These are phyloP conservation scores for Leptoxyphium fumago DNA, from an alignment of 2,329 filamentous ascomycete species.

Conservation along the genomic window DNA sequence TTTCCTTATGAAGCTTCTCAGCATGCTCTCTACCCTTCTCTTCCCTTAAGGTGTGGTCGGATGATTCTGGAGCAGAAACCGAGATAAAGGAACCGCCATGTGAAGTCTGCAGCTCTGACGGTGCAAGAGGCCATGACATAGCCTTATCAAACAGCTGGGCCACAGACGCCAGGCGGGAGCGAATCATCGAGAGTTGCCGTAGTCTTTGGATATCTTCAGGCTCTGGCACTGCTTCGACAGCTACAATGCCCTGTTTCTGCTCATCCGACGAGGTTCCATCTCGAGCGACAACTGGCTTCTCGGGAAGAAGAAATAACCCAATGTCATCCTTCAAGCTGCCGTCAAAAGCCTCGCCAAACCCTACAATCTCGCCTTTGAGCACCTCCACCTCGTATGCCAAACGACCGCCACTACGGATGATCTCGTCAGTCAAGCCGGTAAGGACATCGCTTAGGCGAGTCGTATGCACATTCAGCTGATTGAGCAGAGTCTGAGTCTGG, in stretches of 20 bases:
- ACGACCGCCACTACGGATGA: slow-evolving; percentile 72
- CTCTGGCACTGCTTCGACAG: slow-evolving; percentile 28
- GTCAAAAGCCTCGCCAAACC: slow-evolving; percentile 63
- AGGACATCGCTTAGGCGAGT: slow-evolving; percentile 66
- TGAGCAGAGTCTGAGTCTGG: slow-evolving; percentile 70
- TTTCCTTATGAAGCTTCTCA: slow-evolving; percentile 54
- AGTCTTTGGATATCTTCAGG: slow-evolving; percentile 56
- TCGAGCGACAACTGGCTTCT: slow-evolving; percentile 1
- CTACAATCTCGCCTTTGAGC: slow-evolving; percentile 69
- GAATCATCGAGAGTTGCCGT: slow-evolving; percentile 68
- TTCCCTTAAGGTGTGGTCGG: slow-evolving; percentile 52
- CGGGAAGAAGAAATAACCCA: slow-evolving; percentile 49
- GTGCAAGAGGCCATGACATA: slow-evolving; percentile 87
- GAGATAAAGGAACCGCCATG: slow-evolving; percentile 78
- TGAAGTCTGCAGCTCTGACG: slow-evolving; percentile 62
- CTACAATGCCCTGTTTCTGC: neutral
- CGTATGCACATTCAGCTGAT: slow-evolving; percentile 78
- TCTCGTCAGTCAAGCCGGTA: slow-evolving; percentile 87
- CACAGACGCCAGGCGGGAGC: slow-evolving; percentile 71
- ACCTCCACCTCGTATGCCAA: slow-evolving; percentile 92
- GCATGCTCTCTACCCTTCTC: slow-evolving; percentile 78
- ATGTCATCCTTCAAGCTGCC: slow-evolving; percentile 61
- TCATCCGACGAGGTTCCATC: neutral
- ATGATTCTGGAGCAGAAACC: slow-evolving; percentile 59
- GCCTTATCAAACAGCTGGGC: slow-evolving; percentile 87